Evolutionary conservation across 768 basidiomycete genomes (phyloP), one percentile per base, ranked within the genome.

Genomic region (Mycena floridula): DNA sequence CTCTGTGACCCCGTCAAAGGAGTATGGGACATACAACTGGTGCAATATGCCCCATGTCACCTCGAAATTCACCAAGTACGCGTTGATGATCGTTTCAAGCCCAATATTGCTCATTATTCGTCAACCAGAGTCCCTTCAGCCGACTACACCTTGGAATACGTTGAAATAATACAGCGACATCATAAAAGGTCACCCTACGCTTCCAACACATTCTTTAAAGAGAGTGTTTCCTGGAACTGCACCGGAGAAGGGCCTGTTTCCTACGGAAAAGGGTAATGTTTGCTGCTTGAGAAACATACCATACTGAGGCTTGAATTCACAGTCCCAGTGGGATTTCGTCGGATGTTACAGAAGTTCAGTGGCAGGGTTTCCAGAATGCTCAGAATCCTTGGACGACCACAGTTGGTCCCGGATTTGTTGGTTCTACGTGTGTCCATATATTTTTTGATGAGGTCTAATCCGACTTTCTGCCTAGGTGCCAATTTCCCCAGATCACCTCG

Each of bases 31-130:
- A 16, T 76, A 73, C 45, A 74, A 74, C 47, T 74, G 73, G 73
- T 76, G 75, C 41, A 76, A 74, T 48, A 76, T 77, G 75, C 74
- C 75, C 2, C 75, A 76, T 59, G 72, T 72, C 1, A 59, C 73
- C 43, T 39, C 43, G 21, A 57, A 49, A 45, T 73, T 74, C 53
- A 76, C 76, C 58, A 65, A 63, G 75, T 74, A 38, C 12, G 66
- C 56, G n/a, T 15, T 4, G 22, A 24, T 37, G 30, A 37, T n/a
- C 18, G 32, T 22, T 28, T 28, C 20, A 25, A 38, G 22, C 22
- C 16, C 23, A 40, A 25, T 42, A 35, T 13, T 13, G 28, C 42
- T n/a, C n/a, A n/a, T n/a, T n/a, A n/a, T n/a, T n/a, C n/a, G n/a
- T n/a, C n/a, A n/a, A n/a, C n/a, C n/a, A 73, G 71, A 50, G 59